Evolutionary conservation across 345 rosid genomes (phyloP).

Genomic region (Rubroshorea leprosula): DNA sequence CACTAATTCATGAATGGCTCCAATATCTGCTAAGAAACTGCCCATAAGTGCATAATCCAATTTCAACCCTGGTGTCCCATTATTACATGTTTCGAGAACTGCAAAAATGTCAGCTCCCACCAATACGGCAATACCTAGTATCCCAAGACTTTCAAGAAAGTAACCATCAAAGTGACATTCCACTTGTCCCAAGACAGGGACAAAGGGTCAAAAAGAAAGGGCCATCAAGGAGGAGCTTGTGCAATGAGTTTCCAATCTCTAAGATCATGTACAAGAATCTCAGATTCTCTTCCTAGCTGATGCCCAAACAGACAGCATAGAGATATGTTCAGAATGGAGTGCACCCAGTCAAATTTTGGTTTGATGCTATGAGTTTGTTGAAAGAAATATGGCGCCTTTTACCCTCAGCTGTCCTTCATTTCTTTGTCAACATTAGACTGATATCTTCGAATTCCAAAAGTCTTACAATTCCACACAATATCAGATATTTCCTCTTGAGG

Average conservation of each 20-base stretch:
- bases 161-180: neutral
- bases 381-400: neutral
- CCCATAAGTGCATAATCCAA: neutral
- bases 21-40: neutral
- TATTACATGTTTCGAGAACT: too few relatives aligned
- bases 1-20: neutral
- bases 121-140: too few relatives aligned
- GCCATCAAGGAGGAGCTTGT: neutral
- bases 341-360: neutral
- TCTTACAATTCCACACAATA: constrained; percentile 84
- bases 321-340: neutral
- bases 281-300: neutral
- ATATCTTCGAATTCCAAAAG: constrained; percentile 62
- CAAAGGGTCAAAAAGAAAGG: neutral
- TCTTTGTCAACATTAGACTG: constrained; percentile 28
- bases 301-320: neutral
- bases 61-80: neutral
- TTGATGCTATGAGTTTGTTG: neutral
- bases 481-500: constrained; percentile 92
- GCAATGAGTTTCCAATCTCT: neutral
- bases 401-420: neutral
- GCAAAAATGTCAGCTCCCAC: too few relatives aligned
- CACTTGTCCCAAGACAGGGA: neutral
- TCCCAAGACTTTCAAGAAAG: neutral
- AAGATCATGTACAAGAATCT: neutral